Base-by-base conservation (phyloP, 108 stramenopile species). In the Pelagomonas calceolata region DNA sequence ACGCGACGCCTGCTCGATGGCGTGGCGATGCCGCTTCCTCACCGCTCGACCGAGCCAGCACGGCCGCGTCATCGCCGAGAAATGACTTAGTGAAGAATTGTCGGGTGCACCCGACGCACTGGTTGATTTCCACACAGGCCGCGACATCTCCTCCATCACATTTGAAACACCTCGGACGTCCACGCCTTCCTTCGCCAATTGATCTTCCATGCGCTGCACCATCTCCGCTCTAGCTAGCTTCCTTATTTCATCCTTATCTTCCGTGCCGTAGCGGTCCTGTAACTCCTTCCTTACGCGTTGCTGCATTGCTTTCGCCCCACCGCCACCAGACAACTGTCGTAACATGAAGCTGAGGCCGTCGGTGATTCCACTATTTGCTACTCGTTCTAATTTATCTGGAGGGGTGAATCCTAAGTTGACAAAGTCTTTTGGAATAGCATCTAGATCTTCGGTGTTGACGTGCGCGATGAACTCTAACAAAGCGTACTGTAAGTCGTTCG, bases 381-480 rank as follows among this genome's bases (percentile, higher is more conserved):
- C 90, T 3, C 4, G 4, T 18, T 71, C 63, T 3, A 71, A 29
- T 14, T 44, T 36, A 65, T 83, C 82, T 16, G 73, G 74, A 10
- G 89, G 89, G 18, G 85, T 84, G 71, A 88, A 86, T 0, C 89
- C 90, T 31, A 90, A 78, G 65, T 88, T 90, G 74, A 90, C 88
- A 73, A 90, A 90, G 72, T 90, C 90, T 72, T 87, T 85, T 12
- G 90, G 90, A 32, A 90, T 80, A 39, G 88, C 78, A 67, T 90
- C 92, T 66, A 87, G 91, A 70, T 93, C 87, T 68, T 90, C 87
- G 33, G 89, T 81, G 43, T 89, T 92, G 67, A 93, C 85, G 82
- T 93, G 92, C 0, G 91, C 87, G 75, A 93, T 90, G 73, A 91
- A 92, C 75, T 93, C 91, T 35, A 93, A 73, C 32, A 93, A 80